A percentile compares a stretch with the other conserved stretches of the same genome.
Conservation (phyloP, 2,329 filamentous ascomycete species). For the Phyllosticta citribraziliensis region DNA sequence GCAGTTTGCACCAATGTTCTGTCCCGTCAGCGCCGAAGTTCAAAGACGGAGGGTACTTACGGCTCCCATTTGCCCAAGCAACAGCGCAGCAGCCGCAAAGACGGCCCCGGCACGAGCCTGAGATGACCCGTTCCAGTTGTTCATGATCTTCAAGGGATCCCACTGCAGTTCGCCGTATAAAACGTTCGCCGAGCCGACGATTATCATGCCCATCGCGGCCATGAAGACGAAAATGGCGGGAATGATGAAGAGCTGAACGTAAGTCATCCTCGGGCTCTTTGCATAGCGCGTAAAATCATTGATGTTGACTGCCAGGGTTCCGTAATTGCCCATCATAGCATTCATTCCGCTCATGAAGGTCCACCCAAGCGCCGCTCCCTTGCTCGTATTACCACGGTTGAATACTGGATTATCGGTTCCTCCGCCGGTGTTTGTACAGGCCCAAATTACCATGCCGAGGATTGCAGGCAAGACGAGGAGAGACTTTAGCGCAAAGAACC, state of each 20-base stretch:
- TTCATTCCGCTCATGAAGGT: constrained; percentile 23
- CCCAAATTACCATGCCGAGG: constrained; percentile 13
- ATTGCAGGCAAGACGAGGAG: constrained; percentile 15
- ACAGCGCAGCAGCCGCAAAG: neutral
- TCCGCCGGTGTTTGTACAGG: constrained; percentile 9
- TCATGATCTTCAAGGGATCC: constrained; percentile 17
- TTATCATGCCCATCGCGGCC: constrained; percentile 20
- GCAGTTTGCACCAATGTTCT: constrained; percentile 17
- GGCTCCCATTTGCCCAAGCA: neutral
- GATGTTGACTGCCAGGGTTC: constrained; percentile 14
- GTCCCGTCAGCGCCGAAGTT: constrained; percentile 9
- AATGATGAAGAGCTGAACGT: constrained; percentile 28
- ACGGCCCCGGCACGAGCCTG: constrained; percentile 15
- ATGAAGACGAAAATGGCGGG: constrained; percentile 21
- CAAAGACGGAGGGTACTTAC: constrained; percentile 10
- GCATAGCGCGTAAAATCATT: constrained; percentile 15
- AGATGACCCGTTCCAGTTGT: constrained; percentile 15
- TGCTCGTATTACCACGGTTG: constrained; percentile 14
- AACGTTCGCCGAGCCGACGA: constrained; percentile 15
- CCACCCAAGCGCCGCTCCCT: constrained; percentile 18
- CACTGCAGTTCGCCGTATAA: constrained; percentile 14
- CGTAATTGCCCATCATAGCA: constrained; percentile 21
- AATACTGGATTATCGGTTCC: constrained; percentile 16
- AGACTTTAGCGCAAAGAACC: constrained; percentile 16
- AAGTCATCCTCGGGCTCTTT: constrained; percentile 16